Evolutionary conservation across 2,329 filamentous ascomycete genomes (phyloP), one percentile per base, ranked within the genome.

Genomic region (Leptodontidium sp.): DNA sequence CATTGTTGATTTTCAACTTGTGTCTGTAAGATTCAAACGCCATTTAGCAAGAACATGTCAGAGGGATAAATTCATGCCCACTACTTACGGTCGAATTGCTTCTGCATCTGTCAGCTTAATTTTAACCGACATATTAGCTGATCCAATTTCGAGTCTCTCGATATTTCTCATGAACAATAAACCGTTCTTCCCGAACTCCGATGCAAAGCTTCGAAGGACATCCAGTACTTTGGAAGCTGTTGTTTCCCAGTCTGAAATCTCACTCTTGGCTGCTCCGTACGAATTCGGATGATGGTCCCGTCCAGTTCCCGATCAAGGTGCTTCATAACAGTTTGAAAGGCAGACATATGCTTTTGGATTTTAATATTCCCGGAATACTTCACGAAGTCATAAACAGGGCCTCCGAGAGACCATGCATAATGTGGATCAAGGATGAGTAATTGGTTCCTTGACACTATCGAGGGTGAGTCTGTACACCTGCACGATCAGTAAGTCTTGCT

Each of bases 381-480:
- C 4, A 80, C 75, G 58, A 80, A 79, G 63, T 79, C 71, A 58
- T 75, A 80, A 0, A 70, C 64, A 14, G 75, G 74, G 1, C 78
- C 78, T 9, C 77, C 76, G 11, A 40, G 52, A 3, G 78, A 79
- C 77, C 78, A 80, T 55, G 69, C 68, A 21, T 74, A 26, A 61
- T 79, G 79, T n/a, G 79, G 79, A 70, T 80, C 79, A 12, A 80
- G 70, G 8, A 80, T 75, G 5, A 77, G 71, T 12, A 80, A 64
- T 2, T 67, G 74, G 1, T 74, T 68, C 12, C 75, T 66, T 15
- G 78, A 80, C 7, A 79, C 61, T 38, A 80, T 78, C 9, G 77
- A 77, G n/a, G 79, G 79, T 7, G 75, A 78, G 68, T 80, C 79
- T 0, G 79, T 80, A 76, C 77, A 80, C 62, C 80, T 80, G 57